Evolutionary conservation across 176 grass and related monocot species (phyloP).

Genomic region (Luzula sylvatica): DNA sequence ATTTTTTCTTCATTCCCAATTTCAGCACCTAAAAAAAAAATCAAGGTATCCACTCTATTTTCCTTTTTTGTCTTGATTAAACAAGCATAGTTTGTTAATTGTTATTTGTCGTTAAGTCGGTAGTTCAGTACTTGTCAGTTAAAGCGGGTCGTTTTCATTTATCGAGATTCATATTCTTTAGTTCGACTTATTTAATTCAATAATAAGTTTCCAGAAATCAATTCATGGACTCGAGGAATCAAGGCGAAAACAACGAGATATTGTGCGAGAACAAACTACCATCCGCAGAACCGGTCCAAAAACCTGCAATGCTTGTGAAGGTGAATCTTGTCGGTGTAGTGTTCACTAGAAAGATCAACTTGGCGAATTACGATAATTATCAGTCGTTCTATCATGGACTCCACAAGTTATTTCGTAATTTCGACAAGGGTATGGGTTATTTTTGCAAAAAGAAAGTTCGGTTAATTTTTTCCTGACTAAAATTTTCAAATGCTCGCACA

Average conservation of each 20-base stretch:
- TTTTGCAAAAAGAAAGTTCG: neutral
- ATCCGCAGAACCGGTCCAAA: neutral
- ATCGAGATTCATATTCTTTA: no score
- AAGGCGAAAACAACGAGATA: neutral
- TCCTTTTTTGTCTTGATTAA: slow-evolving; percentile 1
- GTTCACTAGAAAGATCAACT: slow-evolving; percentile 12
- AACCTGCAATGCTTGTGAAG: slow-evolving; percentile 1
- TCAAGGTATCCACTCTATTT: slow-evolving; percentile 7
- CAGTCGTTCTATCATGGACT: slow-evolving; percentile 13
- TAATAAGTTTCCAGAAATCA: neutral
- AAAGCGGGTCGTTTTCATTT: no score
- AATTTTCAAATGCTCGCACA: neutral
- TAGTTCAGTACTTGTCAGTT: no score
- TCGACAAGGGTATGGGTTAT: slow-evolving; percentile 8
- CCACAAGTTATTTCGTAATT: slow-evolving; percentile 20
- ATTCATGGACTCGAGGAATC: neutral
- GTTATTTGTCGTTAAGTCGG: no score
- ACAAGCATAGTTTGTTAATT: neutral
- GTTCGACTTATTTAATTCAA: no score
- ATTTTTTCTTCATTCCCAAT: neutral
- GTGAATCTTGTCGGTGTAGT: slow-evolving; percentile 8
- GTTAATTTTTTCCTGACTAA: no score
- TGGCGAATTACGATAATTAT: slow-evolving; percentile 10
- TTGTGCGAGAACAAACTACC: neutral
- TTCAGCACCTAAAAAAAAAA: slow-evolving; percentile 3